These are phyloP conservation scores for Candida sp. DNA, from an alignment of 1,139 yeast species.

Conservation along the genomic window DNA sequence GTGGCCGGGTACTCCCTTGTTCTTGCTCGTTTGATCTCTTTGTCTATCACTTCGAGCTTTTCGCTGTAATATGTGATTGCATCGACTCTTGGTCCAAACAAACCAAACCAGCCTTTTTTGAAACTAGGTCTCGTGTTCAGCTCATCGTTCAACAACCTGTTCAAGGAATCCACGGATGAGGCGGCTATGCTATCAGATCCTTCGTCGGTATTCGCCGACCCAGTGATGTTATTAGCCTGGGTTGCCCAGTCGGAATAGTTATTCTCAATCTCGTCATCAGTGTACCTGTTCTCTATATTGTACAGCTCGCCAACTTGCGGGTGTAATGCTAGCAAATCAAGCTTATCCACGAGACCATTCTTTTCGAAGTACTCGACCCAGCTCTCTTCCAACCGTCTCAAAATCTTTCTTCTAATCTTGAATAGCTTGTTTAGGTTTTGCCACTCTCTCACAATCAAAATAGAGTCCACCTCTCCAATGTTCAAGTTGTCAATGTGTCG, in stretches of 20 bases:
- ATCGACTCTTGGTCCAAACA: slow-evolving; percentile 64
- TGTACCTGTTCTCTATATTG: slow-evolving; percentile 7
- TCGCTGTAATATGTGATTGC: slow-evolving; percentile 65
- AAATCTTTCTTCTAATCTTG: slow-evolving; percentile 55
- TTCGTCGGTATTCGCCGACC: slow-evolving; percentile 21
- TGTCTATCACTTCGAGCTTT: slow-evolving; percentile 59
- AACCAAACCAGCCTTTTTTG: slow-evolving; percentile 53
- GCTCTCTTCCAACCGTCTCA: slow-evolving; percentile 64
- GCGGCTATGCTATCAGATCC: slow-evolving; percentile 16
- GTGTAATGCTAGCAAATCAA: slow-evolving; percentile 31
- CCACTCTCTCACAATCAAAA: slow-evolving; percentile 90
- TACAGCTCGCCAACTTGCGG: slow-evolving; percentile 33
- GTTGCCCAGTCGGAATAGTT: slow-evolving; percentile 10
- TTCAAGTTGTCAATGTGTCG: slow-evolving; percentile 78
- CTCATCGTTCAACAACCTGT: slow-evolving; percentile 29
- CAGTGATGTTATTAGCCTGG: not conserved
- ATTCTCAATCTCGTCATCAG: slow-evolving; percentile 14
- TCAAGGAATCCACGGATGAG: slow-evolving; percentile 1
- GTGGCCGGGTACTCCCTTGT: slow-evolving; percentile 65
- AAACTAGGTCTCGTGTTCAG: slow-evolving; percentile 50
- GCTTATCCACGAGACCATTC: slow-evolving; percentile 32
- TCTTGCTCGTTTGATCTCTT: slow-evolving; percentile 59
- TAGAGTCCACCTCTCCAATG: slow-evolving; percentile 78
- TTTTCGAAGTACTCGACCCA: slow-evolving; percentile 77
- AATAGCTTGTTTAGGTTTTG: slow-evolving; percentile 67